Evolutionary conservation across 78 protist species (phyloP), one percentile per base, ranked within the genome.

Genomic region (Dictyostelium intermedium): DNA sequence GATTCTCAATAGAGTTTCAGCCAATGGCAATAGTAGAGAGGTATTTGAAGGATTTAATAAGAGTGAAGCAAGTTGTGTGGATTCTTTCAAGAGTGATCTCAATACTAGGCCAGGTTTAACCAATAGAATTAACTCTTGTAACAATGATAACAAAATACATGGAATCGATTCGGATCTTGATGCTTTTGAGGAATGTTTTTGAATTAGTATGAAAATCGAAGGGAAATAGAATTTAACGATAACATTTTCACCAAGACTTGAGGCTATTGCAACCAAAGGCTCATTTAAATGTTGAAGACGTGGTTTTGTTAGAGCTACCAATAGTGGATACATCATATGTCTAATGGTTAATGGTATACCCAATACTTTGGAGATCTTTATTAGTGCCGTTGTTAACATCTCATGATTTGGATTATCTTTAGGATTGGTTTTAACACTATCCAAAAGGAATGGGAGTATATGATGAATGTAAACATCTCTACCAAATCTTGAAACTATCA

Each of bases 131-230:
- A 89, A 34, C n/a, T 89, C 94, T 80, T 89, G 94, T 30, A 89
- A 43, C 13, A 89, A 43, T 50, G 83, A 63, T 32, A 89, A 32
- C 30, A 89, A 70, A 18, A 82, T 89, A 80, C 94, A 89, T 41
- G 94, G 94, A 11, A 89, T 89, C 7, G 94, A 89, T 50, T 89
- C 94, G 3, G 94, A 89, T 89, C 94, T 60, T 1, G 94, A 61
- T 43, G 94, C 85, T 32, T 89, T 89, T 2, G 87, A 80, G 1
- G 94, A 89, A 47, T 89, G 94, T 56, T 89, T 89, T 76, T 86
- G 92, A 50, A 89, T 89, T 5, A 89, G 7, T 16, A 34, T 80
- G 30, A 89, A 89, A 16, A 89, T 89, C 0, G 94, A 84, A 20
- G 94, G 94, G 56, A 89, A 89, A 47, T 89, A 89, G 56, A 89